Evolutionary conservation across 805 yeast genomes (phyloP).

Genomic region (Ogataea allantospora): DNA sequence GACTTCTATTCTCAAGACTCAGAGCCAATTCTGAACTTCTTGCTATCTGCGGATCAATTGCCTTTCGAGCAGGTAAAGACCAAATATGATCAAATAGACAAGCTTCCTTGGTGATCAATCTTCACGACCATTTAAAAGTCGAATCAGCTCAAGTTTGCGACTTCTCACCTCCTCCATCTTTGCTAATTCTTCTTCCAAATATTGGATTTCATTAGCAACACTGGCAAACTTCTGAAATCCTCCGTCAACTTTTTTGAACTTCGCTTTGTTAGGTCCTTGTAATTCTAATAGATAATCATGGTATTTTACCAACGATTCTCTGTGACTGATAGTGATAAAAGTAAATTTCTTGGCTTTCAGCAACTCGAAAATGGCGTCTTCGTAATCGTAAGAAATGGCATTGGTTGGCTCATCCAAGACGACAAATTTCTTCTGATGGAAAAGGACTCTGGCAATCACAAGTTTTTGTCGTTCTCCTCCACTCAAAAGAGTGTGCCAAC

Average conservation of each 20-base stretch:
- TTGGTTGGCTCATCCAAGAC: conserved; percentile 92
- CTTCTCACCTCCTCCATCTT: conserved; percentile 57
- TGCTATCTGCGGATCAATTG: conserved; percentile 30
- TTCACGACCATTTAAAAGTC: conserved; percentile 44
- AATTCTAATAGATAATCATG: conserved; percentile 76
- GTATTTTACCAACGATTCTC: conserved; percentile 80
- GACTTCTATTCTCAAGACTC: conserved; percentile 11
- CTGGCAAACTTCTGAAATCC: conserved; percentile 46
- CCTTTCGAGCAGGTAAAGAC: conserved; percentile 28
- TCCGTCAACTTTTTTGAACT: conserved; percentile 35
- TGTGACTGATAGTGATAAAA: conserved; percentile 76
- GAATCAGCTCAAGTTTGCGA: conserved; percentile 58
- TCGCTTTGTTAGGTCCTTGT: conserved; percentile 56
- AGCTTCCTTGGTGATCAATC: conserved; percentile 26
- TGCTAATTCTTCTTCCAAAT: conserved; percentile 57
- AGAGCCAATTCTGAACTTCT: conserved; percentile 16
- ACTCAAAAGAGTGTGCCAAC: conserved; percentile 85
- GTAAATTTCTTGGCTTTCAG: conserved; percentile 70
- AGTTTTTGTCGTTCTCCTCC: conserved; percentile 96
- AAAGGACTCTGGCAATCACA: conserved; percentile 81
- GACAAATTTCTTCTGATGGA: conserved; percentile 77
- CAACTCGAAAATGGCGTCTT: conserved; percentile 78
- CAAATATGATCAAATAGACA: conserved; percentile 19
- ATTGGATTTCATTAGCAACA: conserved; percentile 73
- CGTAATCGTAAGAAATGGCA: conserved; percentile 87